Evolutionary conservation across 2,329 filamentous ascomycete genomes (phyloP).

Genomic region (Colletotrichum sublineola): DNA sequence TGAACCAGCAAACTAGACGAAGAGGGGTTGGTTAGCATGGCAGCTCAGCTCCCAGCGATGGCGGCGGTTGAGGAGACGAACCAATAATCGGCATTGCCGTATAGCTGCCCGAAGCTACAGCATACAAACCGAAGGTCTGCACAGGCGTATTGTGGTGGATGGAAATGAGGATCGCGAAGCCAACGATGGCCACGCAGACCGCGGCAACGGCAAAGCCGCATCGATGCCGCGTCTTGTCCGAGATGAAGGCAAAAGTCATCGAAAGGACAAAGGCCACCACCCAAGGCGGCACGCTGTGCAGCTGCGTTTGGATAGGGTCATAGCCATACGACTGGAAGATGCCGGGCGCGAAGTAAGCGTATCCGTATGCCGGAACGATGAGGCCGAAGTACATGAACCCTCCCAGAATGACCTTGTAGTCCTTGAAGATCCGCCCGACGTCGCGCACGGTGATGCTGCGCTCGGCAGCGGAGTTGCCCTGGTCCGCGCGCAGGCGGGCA

Average conservation of each 20-base stretch:
- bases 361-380: conserved; percentile 82
- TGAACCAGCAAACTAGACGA: conserved; percentile 78
- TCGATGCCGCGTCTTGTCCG: conserved; percentile 80
- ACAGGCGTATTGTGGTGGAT: conserved; percentile 76
- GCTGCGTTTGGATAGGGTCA: conserved; percentile 67
- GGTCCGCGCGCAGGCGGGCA: conserved; percentile 75
- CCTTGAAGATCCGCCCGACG: conserved; percentile 74
- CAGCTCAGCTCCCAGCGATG: no score
- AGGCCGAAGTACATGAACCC: conserved; percentile 87
- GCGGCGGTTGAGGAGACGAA: not conserved
- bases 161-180: conserved; percentile 80
- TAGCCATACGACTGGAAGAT: conserved; percentile 79
- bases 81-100: conserved; percentile 86
- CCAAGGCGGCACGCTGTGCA: conserved; percentile 71
- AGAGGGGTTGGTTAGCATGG: not conserved
- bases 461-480: conserved; percentile 75
- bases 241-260: conserved; percentile 79
- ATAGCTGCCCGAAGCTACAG: conserved; percentile 85
- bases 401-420: conserved; percentile 80
- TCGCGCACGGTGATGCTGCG: conserved; percentile 71
- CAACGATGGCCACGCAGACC: conserved; percentile 77
- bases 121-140: conserved; percentile 85
- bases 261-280: conserved; percentile 82
- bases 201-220: conserved; percentile 79
- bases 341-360: conserved; percentile 81